A percentile compares a stretch with the other conserved stretches of the same genome.
Conservation (phyloP, 2,329 filamentous ascomycete species). For the Xylaria sp. region DNA sequence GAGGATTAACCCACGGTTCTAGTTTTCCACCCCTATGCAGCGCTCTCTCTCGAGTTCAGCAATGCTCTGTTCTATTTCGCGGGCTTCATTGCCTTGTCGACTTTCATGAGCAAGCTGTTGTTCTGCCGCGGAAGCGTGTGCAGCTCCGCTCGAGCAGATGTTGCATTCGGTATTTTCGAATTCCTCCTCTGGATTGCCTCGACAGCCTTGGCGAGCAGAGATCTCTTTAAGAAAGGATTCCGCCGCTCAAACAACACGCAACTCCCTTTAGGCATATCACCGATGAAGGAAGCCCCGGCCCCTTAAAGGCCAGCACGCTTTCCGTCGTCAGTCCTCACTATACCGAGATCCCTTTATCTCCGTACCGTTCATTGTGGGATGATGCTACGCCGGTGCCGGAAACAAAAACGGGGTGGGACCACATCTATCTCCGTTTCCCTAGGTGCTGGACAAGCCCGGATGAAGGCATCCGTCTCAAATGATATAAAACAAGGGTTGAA, state of each 20-base stretch:
- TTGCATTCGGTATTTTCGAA: slow-evolving; percentile 63
- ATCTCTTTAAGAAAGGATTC: slow-evolving; percentile 58
- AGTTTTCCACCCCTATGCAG: slow-evolving; percentile 61
- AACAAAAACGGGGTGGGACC: slow-evolving; percentile 33
- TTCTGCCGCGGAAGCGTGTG: slow-evolving; percentile 69
- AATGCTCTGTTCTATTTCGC: slow-evolving; percentile 68
- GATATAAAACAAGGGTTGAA: not conserved
- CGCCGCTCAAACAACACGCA: slow-evolving; percentile 34
- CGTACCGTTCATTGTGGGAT: slow-evolving; percentile 43
- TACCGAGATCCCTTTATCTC: slow-evolving; percentile 48
- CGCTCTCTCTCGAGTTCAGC: slow-evolving; percentile 60
- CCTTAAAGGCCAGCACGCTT: slow-evolving; percentile 42
- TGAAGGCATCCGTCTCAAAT: slow-evolving; percentile 12
- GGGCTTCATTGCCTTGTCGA: slow-evolving; percentile 67
- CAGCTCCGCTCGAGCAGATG: slow-evolving; percentile 62
- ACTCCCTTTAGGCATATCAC: slow-evolving; percentile 44
- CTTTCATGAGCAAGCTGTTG: slow-evolving; percentile 64
- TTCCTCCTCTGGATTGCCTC: slow-evolving; percentile 65
- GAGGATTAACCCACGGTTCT: slow-evolving; percentile 9
- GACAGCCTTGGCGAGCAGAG: slow-evolving; percentile 57
- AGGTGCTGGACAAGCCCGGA: slow-evolving; percentile 32
- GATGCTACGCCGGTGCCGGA: slow-evolving; percentile 31
- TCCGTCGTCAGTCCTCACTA: slow-evolving; percentile 40
- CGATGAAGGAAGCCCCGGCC: slow-evolving; percentile 54
- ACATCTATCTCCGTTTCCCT: slow-evolving; percentile 37